Conservation (phyloP, 805 yeast species). For the Candida insectorum region DNA sequence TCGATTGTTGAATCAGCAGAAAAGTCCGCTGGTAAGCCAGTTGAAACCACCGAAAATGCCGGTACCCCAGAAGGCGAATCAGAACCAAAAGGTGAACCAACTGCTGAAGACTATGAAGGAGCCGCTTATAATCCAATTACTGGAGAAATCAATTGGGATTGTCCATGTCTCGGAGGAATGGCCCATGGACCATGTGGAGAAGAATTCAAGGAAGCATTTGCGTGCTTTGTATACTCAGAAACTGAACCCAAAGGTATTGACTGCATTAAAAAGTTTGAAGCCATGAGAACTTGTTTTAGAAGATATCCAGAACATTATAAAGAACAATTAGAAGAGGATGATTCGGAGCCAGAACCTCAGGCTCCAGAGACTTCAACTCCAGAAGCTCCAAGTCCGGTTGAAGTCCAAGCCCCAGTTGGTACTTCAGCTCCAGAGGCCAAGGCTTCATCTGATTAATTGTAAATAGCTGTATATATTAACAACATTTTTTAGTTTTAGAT, state of each 20-base stretch:
- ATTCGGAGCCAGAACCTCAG: slow-evolving; percentile 21
- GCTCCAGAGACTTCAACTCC: slow-evolving; percentile 2
- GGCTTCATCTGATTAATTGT: slow-evolving; percentile 1
- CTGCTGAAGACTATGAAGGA: slow-evolving; percentile 28
- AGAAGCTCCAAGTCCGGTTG: slow-evolving; percentile 1
- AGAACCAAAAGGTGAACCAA: slow-evolving; percentile 2
- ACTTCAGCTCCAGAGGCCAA: slow-evolving; percentile 1
- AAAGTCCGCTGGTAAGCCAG: too few relatives aligned
- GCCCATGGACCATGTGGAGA: slow-evolving; percentile 96
- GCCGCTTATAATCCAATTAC: slow-evolving; percentile 95
- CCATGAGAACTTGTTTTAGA: slow-evolving; percentile 94
- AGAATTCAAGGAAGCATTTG: slow-evolving; percentile 64
- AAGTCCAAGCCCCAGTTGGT: background rate
- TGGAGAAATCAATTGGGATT: slow-evolving; percentile 99
- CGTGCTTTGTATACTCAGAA: slow-evolving; percentile 91
- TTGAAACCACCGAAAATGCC: too few relatives aligned
- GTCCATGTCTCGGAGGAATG: slow-evolving; percentile 99
- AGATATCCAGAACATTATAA: slow-evolving; percentile 89
- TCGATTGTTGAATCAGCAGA: too few relatives aligned
- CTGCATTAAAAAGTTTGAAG: slow-evolving; percentile 85
- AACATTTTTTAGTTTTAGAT: too few relatives aligned
- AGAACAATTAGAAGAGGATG: slow-evolving; percentile 85
- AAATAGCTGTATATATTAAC: too few relatives aligned
- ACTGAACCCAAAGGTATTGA: slow-evolving; percentile 96
- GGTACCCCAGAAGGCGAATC: slow-evolving; percentile 1